A percentile compares a stretch with the other conserved stretches of the same genome.
Evolutionary conservation across 75 land plant genomes (phyloP).

Genomic region (Selaginella moellendorffii): DNA sequence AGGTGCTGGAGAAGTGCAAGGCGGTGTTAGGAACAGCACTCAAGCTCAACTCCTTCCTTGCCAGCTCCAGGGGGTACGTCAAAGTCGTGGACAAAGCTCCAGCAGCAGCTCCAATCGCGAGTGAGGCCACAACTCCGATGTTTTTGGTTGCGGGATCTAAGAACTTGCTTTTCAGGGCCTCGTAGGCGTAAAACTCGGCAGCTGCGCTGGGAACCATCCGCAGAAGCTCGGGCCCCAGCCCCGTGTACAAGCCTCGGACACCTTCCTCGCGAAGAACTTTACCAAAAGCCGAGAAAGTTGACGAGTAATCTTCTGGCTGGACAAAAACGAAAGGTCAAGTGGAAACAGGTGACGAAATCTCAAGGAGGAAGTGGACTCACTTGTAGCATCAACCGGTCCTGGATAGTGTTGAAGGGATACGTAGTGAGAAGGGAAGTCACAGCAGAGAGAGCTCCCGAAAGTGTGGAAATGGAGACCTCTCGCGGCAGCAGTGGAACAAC

Average conservation of each 20-base stretch:
- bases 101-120: conserved; percentile 22
- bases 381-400: conserved; percentile 20
- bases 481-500: conserved; percentile 24
- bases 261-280: conserved; percentile 22
- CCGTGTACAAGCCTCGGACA: conserved; percentile 15
- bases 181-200: conserved; percentile 27
- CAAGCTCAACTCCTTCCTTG: conserved; percentile 21
- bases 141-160: not conserved
- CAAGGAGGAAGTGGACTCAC: conserved; percentile 5
- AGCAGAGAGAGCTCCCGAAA: conserved; percentile 29
- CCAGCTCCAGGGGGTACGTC: conserved; percentile 25
- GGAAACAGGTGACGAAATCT: not conserved
- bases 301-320: conserved; percentile 22
- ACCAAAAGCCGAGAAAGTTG: conserved; percentile 3
- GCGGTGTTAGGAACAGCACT: conserved; percentile 20
- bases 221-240: conserved; percentile 15
- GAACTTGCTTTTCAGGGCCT: conserved; percentile 14
- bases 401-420: conserved; percentile 20
- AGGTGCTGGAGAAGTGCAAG: conserved; percentile 3
- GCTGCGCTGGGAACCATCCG: conserved; percentile 27
- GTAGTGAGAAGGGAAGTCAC: conserved; percentile 17
- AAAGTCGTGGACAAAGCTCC: conserved; percentile 23
- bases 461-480: conserved; percentile 14
- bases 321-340: not conserved
- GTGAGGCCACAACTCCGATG: conserved; percentile 15